A percentile compares a stretch with the other conserved stretches of the same genome.
phyloP scores from a whole-genome alignment of 2,329 filamentous ascomycete genomes.

The Clarireedia monteithiana region DNA sequence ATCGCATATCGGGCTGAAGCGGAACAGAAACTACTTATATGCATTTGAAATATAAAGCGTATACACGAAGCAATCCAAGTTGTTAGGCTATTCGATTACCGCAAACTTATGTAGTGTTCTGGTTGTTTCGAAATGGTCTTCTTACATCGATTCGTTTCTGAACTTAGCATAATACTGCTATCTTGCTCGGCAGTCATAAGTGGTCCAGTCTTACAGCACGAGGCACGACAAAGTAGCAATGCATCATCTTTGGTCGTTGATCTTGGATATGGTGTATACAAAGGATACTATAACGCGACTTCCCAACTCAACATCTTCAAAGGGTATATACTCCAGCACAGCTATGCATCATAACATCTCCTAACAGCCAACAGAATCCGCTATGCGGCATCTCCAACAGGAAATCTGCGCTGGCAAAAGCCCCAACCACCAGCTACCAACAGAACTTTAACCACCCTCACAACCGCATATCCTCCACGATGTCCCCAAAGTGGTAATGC shows the following conservation, averaged over 20 bases:
- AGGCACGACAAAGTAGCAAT: neutral
- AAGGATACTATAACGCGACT: constrained; percentile 34
- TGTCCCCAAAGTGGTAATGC: constrained; percentile 29
- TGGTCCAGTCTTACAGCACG: neutral
- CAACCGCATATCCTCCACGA: constrained; percentile 23
- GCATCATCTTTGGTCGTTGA: constrained; percentile 29
- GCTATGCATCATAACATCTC: neutral
- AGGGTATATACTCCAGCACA: constrained; percentile 30
- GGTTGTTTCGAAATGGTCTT: no score
- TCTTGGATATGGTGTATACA: constrained; percentile 39
- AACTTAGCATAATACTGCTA: no score
- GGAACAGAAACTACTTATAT: no score
- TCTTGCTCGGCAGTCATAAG: neutral
- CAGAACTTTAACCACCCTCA: constrained; percentile 19
- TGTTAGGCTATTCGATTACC: no score
- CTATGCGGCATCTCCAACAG: constrained; percentile 36
- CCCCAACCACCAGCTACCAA: constrained; percentile 21
- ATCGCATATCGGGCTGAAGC: no score
- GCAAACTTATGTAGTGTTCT: no score
- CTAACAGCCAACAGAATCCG: constrained; percentile 25
- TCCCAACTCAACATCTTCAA: constrained; percentile 38
- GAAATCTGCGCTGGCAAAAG: constrained; percentile 37
- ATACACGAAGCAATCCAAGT: no score
- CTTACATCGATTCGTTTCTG: no score
- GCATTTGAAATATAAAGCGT: no score